Conservation (phyloP, 768 basidiomycete species). For the Russula ochroleuca region DNA sequence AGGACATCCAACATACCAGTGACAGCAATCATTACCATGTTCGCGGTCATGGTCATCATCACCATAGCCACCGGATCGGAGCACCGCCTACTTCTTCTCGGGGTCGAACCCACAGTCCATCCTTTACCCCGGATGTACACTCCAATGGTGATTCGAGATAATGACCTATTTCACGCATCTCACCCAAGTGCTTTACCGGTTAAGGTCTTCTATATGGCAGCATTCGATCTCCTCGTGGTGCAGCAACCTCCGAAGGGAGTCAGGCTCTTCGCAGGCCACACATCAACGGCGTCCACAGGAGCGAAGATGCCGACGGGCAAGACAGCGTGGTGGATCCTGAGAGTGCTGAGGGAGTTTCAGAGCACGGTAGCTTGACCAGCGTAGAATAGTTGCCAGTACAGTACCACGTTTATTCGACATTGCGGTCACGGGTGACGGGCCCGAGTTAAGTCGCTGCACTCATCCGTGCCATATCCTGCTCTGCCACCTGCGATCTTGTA, state of each 20-base stretch:
- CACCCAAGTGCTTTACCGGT: conserved; percentile 22
- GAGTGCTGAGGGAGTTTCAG: conserved; percentile 19
- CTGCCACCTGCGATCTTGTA: neutral
- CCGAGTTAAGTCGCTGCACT: neutral
- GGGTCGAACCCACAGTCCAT: conserved; percentile 7
- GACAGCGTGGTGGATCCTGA: conserved; percentile 18
- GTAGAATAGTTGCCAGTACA: conserved; percentile 22
- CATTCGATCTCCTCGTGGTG: conserved; percentile 18
- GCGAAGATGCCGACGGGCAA: neutral
- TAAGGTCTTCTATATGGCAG: conserved; percentile 21
- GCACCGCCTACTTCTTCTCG: neutral
- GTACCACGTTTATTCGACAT: neutral
- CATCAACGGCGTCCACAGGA: conserved; percentile 2
- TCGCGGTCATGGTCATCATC: conserved; percentile 19
- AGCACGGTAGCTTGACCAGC: conserved; percentile 26
- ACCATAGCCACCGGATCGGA: conserved; percentile 21
- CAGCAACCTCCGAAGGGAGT: neutral
- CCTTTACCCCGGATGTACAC: conserved; percentile 14
- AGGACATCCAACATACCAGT: conserved; percentile 9
- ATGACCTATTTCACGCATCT: conserved; percentile 17
- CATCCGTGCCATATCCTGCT: neutral
- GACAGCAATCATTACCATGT: conserved; percentile 10
- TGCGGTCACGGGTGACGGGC: neutral
- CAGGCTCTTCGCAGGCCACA: neutral
- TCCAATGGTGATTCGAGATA: conserved; percentile 28